phyloP scores from a whole-genome alignment of 1,284 basidiomycete genomes.

The Heterobasidion irregulare region DNA sequence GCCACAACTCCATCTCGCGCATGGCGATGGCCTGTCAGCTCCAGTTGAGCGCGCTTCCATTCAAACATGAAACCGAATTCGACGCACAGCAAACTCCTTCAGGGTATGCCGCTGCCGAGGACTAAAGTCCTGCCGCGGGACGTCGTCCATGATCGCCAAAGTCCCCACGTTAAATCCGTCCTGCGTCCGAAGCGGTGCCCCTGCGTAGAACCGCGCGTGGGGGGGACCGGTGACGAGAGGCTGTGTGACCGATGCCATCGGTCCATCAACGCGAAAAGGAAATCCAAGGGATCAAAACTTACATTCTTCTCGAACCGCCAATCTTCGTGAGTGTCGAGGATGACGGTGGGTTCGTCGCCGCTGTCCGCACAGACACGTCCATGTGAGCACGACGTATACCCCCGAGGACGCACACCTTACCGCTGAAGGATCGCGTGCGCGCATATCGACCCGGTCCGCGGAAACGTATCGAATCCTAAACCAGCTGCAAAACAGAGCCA shows the following conservation, averaged over 20 bases:
- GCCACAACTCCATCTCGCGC: conserved; percentile 93
- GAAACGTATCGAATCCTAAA: conserved; percentile 41
- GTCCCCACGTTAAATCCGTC: conserved; percentile 89
- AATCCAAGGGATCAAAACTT: conserved; percentile 16
- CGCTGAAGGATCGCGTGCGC: conserved; percentile 79
- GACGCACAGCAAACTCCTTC: conserved; percentile 79
- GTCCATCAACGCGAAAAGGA: not conserved
- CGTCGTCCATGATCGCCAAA: conserved; percentile 82
- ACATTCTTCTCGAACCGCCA: conserved; percentile 86
- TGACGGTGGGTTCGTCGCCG: conserved; percentile 81
- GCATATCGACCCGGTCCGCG: conserved; percentile 70
- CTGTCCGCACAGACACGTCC: conserved; percentile 24
- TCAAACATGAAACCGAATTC: not conserved
- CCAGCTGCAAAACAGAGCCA: conserved; percentile 39
- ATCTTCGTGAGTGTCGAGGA: conserved; percentile 74
- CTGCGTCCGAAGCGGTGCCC: conserved; percentile 80
- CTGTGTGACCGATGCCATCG: conserved; percentile 27
- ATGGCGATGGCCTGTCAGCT: conserved; percentile 68
- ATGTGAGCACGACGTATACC: too few species aligned
- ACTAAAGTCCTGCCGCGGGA: conserved; percentile 78
- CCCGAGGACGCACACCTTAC: conserved; percentile 27
- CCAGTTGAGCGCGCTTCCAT: not conserved
- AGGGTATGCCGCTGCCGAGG: conserved; percentile 87
- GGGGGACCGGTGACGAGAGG: conserved; percentile 68
- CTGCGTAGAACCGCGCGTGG: conserved; percentile 84